Evolutionary conservation across 2,329 filamentous ascomycete genomes (phyloP), one percentile per base, ranked within the genome.

Genomic region (Ceratocystis albifundus): DNA sequence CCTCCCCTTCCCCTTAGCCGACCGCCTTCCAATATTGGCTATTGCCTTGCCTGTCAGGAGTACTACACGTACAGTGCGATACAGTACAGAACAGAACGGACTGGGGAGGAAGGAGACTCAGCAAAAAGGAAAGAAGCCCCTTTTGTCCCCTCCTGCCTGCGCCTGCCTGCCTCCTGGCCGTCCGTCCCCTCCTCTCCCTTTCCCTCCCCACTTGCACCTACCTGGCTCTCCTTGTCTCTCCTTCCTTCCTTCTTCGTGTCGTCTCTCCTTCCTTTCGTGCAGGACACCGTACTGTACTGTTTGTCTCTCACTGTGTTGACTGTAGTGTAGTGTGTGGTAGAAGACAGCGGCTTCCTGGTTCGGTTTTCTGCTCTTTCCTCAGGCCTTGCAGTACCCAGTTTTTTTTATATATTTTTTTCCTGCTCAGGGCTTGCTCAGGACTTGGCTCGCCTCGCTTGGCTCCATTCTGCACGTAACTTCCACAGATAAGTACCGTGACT

Each of bases 401-500:
- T 32, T 32, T n/a, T n/a, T n/a, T n/a, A n/a, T n/a, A n/a, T n/a
- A 32, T 32, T 32, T 32, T 32, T 32, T n/a, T n/a, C n/a, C n/a
- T 32, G 30, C 30, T 32, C 30, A 32, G 30, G 30, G 30, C 30
- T 32, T 32, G 30, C 6, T 8, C n/a, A n/a, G n/a, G n/a, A n/a
- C n/a, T n/a, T n/a, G n/a, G n/a, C n/a, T n/a, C n/a, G n/a, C n/a
- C n/a, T n/a, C 7, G 30, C 30, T 32, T 32, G 30, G 30, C 30
- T 7, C 30, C 6, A 32, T 32, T 32, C 30, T 65, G 63, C 7
- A 22, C 50, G 41, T 2, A 12, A n/a, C 30, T 32, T 28, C 65
- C 61, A 48, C 64, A 61, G 77, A 78, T 78, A 78, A 77, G 76
- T 76, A 78, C 73, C 75, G 73, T 72, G 70, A 74, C 71, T 72